phyloP scores from a whole-genome alignment of 208 protist species.

The Trypanosoma vivax region DNA sequence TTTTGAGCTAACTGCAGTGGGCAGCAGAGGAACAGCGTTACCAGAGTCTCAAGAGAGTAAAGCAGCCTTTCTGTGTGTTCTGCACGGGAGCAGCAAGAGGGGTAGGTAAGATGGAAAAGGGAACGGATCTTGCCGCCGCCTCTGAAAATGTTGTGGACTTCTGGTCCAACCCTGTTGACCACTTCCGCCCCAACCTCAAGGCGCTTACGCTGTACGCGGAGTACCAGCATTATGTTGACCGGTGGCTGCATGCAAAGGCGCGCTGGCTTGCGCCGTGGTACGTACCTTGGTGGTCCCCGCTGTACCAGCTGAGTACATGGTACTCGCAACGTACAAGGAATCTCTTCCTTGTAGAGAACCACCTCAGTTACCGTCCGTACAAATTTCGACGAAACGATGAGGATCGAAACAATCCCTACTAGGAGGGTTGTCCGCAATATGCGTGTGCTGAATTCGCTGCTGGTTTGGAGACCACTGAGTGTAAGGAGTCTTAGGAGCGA shows the following conservation, averaged over 20 bases:
- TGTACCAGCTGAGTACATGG: slow-evolving; percentile 80
- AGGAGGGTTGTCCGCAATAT: slow-evolving; percentile 6
- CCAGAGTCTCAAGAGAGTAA: not conserved
- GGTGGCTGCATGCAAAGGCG: slow-evolving; percentile 74
- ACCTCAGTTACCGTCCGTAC: slow-evolving; percentile 89
- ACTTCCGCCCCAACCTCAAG: slow-evolving; percentile 88
- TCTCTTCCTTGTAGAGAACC: slow-evolving; percentile 86
- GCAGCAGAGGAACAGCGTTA: not conserved
- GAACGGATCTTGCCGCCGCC: slow-evolving; percentile 12
- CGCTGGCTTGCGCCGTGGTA: slow-evolving; percentile 76
- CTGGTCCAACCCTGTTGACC: slow-evolving; percentile 87
- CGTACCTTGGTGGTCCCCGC: slow-evolving; percentile 80
- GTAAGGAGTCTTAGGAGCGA: not conserved
- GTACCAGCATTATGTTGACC: slow-evolving; percentile 71
- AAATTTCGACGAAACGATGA: slow-evolving; percentile 86
- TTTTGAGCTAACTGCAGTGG: no score
- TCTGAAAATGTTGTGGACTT: slow-evolving; percentile 31
- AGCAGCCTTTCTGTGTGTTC: not conserved
- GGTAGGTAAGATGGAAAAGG: slow-evolving; percentile 7
- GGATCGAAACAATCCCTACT: slow-evolving; percentile 88
- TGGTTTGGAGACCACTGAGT: not conserved
- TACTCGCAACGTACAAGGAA: slow-evolving; percentile 86
- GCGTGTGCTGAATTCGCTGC: not conserved
- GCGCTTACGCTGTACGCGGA: slow-evolving; percentile 83
- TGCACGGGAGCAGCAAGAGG: not conserved